Evolutionary conservation across 225 moss, liverwort and hornwort genomes (phyloP), one percentile per base, ranked within the genome.

Genomic region (Antitrichia curtipendula): DNA sequence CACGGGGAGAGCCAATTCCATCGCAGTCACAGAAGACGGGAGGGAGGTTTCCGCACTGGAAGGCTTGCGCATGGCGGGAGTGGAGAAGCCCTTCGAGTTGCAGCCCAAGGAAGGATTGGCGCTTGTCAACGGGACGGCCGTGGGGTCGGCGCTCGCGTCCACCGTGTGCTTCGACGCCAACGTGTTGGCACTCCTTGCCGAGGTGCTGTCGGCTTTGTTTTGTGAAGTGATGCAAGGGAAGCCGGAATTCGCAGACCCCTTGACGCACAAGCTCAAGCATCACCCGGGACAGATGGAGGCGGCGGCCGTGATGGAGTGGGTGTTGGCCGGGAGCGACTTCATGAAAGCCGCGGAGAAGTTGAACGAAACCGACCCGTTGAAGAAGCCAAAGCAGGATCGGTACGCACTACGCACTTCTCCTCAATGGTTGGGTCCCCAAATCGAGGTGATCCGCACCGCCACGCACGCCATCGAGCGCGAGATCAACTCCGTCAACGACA

Each of bases 401-500:
- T 88, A 88, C 6, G 88, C 88, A 2, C 61, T 88, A 6, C 88
- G 83, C 27, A 88, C 88, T 3, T 66, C 83, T 7, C 89, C 89
- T 3, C 59, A 85, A 16, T 85, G 85, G 85, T 14, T 85, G 85
- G 85, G 85, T 13, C 85, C 75, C 75, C 74, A 75, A 24, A 38
- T 85, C 38, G 86, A 89, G 19, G 89, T 89, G 0, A 89, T 89
- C 43, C 70, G 89, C 8, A 45, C 70, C 11, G 83, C 89, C 2
- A 89, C 89, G 2, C 83, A 86, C 38, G n/a, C 83, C 13, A 89
- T 89, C 22, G 83, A 89, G 83, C 71, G 86, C 1, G 86, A 89
- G 78, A 89, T 89, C 23, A 89, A 89, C 71, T 89, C 89, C 45
- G 89, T 86, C 19, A 89, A 89, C 23, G 86, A 89, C 31, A 89